Evolutionary conservation across 306 rosid species (phyloP).

Genomic region (Vicia sativa): DNA sequence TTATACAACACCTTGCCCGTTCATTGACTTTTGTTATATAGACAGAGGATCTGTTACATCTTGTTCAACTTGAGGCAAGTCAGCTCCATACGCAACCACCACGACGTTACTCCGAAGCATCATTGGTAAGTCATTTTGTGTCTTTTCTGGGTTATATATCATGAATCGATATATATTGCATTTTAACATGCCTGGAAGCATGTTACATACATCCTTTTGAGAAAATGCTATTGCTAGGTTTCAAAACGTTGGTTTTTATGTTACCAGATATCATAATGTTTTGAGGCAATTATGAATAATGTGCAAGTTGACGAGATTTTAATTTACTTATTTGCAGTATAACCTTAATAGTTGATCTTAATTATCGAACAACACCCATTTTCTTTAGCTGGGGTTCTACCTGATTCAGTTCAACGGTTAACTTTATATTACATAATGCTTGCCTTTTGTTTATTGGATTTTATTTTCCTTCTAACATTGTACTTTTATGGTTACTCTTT

Average conservation of each 20-base stretch:
- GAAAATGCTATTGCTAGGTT: constrained; percentile 14
- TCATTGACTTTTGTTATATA: constrained; percentile 53
- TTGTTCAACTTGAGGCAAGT: constrained; percentile 55
- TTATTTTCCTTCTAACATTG: background rate
- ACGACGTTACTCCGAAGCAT: constrained; percentile 83
- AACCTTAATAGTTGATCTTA: background rate
- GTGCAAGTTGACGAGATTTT: constrained; percentile 1
- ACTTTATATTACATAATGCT: constrained; percentile 11
- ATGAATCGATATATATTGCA: background rate
- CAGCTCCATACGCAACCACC: constrained; percentile 88
- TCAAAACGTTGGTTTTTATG: constrained; percentile 15
- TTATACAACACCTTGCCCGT: background rate
- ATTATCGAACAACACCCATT: background rate
- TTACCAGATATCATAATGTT: constrained; percentile 4
- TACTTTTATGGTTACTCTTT: constrained; percentile 6
- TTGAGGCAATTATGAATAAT: constrained; percentile 16
- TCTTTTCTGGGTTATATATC: background rate
- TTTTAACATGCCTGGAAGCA: constrained; percentile 6
- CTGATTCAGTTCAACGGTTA: background rate
- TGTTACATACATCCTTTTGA: constrained; percentile 16
- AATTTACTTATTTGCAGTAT: constrained; percentile 1
- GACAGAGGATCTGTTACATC: constrained; percentile 63
- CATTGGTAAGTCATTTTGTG: constrained; percentile 60
- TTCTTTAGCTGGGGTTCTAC: constrained; percentile 12
- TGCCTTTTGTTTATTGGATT: constrained; percentile 4